These are phyloP conservation scores for Pelargonium fulgidum DNA, from an alignment of 441 rosid species.

Conservation along the genomic window DNA sequence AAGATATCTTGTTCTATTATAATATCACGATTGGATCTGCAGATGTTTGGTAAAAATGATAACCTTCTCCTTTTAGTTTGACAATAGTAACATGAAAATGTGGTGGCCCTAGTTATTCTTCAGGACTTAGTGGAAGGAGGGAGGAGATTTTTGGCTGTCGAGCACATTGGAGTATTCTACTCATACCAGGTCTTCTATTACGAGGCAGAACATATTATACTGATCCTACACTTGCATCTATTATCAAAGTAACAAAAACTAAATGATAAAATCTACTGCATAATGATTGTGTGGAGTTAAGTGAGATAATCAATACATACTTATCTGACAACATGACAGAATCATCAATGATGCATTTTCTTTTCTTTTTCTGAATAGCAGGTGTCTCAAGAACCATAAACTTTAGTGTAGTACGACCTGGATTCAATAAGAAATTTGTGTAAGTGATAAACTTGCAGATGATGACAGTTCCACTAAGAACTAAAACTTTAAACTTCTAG, in stretches of 20 bases:
- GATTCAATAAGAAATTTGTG: slow-evolving; percentile 16
- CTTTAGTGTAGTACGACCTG: slow-evolving; percentile 43
- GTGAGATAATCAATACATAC: slow-evolving; percentile 38
- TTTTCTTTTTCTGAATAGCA: slow-evolving; percentile 41
- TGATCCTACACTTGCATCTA: neutral
- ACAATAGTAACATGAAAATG: too few species aligned
- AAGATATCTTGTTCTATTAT: too few species aligned
- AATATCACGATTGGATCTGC: too few species aligned
- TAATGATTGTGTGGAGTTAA: neutral
- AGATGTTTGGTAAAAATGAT: too few species aligned
- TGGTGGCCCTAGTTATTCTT: too few species aligned
- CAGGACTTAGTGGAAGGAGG: too few species aligned
- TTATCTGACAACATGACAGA: slow-evolving; percentile 46
- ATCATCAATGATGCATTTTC: slow-evolving; percentile 59
- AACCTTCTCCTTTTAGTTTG: too few species aligned
- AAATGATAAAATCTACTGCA: neutral
- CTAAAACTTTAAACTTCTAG: neutral
- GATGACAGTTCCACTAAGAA: slow-evolving; percentile 2
- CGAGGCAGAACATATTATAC: neutral
- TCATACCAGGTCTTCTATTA: neutral
- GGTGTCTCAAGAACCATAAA: slow-evolving; percentile 52
- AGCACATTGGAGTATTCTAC: neutral
- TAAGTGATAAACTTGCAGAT: neutral
- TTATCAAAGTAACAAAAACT: neutral
- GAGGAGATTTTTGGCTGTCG: too few species aligned